Base-by-base conservation (phyloP, 352 stramenopile species). In the Globisporangium iwayamae region DNA sequence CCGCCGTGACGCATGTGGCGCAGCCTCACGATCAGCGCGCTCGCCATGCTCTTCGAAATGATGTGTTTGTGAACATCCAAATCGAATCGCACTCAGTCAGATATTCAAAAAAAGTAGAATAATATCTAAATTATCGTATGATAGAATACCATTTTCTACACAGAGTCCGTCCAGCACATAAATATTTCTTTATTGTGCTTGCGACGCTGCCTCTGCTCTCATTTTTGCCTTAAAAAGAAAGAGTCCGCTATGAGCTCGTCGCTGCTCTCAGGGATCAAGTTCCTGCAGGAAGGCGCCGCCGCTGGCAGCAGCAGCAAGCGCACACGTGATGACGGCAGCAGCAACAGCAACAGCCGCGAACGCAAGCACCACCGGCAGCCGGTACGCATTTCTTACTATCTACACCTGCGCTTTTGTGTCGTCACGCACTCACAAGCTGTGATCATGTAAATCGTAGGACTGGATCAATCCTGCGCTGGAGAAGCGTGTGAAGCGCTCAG, bases 181-280 rank as follows among this genome's bases (percentile, higher is more conserved):
- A 28, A 28, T 28, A 28, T 28, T 28, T 28, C 25, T 28, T 28
- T 28, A 28, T 28, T 28, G 25, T 28, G 25, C 25, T 28, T 28
- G 25, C 25, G 25, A 28, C 25, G 25, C 25, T 28, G 25, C 25
- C 25, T 2, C 25, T 28, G 25, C 1, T 36, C 32, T 8, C 32
- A 36, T 36, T 36, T 36, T 36, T 36, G 32, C 32, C 4, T 36
- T 8, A 36, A 36, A 36, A 28, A 28, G 25, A 28, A 28, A 28
- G 25, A 2, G 25, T 28, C 25, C 25, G 2, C 43, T 8, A 81
- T 83, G 75, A 79, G 71, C 63, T 68, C 75, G 52, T 78, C 71
- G 41, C 56, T 94, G 53, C 65, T 94, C 57, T 69, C 85, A 18
- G 85, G 85, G 7, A 86, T 94, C 58, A 78, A 73, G 76, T 91